phyloP scores from a whole-genome alignment of 202 grass and related monocot species.

The Musa balbisiana region DNA sequence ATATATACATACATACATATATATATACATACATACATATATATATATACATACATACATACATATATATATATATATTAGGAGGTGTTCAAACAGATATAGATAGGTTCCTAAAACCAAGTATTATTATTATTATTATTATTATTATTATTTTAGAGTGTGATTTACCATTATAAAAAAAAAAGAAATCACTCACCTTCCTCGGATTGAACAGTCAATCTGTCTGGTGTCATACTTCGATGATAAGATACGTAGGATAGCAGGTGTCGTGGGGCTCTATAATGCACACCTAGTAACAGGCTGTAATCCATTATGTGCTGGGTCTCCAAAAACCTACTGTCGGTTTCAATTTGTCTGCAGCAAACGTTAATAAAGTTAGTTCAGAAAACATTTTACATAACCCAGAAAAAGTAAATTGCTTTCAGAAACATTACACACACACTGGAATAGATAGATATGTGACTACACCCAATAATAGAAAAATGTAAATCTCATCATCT shows the following conservation, averaged over 20 bases:
- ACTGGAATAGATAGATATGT: no score
- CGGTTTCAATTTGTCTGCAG: constrained; percentile 74
- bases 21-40: no score
- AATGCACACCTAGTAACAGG: constrained; percentile 85
- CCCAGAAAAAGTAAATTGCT: no score
- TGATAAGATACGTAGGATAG: constrained; percentile 29
- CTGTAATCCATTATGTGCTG: constrained; percentile 97
- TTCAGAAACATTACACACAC: no score
- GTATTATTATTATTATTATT: not conserved
- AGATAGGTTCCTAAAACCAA: not conserved
- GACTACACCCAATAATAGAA: no score
- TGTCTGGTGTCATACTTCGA: constrained; percentile 40
- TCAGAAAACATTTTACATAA: not conserved
- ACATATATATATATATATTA: no score
- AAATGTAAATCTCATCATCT: no score
- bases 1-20: no score
- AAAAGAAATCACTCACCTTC: constrained; percentile 12
- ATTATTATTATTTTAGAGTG: not conserved
- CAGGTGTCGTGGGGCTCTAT: constrained; percentile 74
- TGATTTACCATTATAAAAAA: not conserved
- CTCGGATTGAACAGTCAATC: constrained; percentile 66
- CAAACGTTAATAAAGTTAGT: not conserved
- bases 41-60: no score
- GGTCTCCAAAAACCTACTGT: constrained; percentile 72
- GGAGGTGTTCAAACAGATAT: no score